These are phyloP conservation scores for Echium plantagineum DNA, from an alignment of 257 asterid species.

Conservation along the genomic window DNA sequence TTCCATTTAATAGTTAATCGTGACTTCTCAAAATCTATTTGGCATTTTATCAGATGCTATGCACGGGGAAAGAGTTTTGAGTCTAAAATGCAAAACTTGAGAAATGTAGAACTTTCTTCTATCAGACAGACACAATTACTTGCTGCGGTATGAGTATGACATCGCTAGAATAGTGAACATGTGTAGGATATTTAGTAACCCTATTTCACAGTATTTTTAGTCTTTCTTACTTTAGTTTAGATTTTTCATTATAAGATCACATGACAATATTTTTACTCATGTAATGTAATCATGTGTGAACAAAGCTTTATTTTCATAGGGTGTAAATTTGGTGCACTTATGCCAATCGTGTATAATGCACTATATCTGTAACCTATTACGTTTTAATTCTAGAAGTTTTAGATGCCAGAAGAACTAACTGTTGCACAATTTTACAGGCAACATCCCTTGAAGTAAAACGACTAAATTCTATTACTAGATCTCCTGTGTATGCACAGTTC, in stretches of 20 bases:
- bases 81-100: slow-evolving; percentile 48
- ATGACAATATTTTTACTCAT: too few relatives aligned
- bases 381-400: too few relatives aligned
- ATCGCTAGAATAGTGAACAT: too few relatives aligned
- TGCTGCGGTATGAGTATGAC: slow-evolving; percentile 80
- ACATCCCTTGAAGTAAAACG: slow-evolving; percentile 82
- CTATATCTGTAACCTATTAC: neutral
- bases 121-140: slow-evolving; percentile 63
- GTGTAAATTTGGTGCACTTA: too few relatives aligned
- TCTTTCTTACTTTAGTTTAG: too few relatives aligned
- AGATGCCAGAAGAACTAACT: neutral
- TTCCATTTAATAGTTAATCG: slow-evolving; percentile 1
- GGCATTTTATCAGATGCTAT: slow-evolving; percentile 37
- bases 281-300: too few relatives aligned
- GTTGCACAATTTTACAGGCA: slow-evolving; percentile 34
- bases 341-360: too few relatives aligned
- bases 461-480: slow-evolving; percentile 63
- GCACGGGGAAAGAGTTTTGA: slow-evolving; percentile 87
- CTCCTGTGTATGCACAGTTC: slow-evolving; percentile 79
- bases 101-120: slow-evolving; percentile 70
- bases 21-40: slow-evolving; percentile 5
- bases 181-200: too few relatives aligned
- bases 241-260: too few relatives aligned
- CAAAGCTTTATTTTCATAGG: too few relatives aligned
- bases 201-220: too few relatives aligned